Base-by-base conservation (phyloP, 352 stramenopile species). In the Globisporangium recalcitrans region DNA sequence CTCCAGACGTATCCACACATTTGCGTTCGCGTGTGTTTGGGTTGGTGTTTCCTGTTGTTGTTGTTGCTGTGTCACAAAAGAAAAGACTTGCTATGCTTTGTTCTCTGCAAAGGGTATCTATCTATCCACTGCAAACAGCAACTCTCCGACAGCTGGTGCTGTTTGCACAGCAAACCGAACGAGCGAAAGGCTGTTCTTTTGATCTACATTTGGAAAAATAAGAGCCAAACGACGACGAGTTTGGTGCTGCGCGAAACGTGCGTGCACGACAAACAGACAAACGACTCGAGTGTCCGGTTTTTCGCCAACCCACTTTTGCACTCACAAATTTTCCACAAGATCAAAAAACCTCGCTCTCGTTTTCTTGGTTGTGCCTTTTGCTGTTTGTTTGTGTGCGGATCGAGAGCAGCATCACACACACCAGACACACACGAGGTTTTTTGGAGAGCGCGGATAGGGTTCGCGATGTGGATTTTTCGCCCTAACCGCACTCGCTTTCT, bases 1-100 rank as follows among this genome's bases (percentile, higher is more conserved):
- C 58, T 63, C 58, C 26, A 47, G 58, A 63, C 58, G 47, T 63
- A 63, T 63, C 34, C 47, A 58, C 58, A 42, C 31, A 42, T 7
- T 52, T 52, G 36, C 7, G 36, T 44, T 14, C 10, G 36, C n/a
- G 14, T 44, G 36, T 42, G 19, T 42, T 27, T 19, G 32, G 4
- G 14, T 16, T n/a, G 9, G n/a, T n/a, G n/a, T n/a, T 21, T 32
- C 29, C 32, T 52, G 24, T 4, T 31, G 27, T 53, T 53, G 47
- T 29, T 32, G 11, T 22, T 21, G 34, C 14, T 42, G 34, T n/a
- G 34, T n/a, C 14, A 38, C 32, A 38, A 9, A 14, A 38, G 14
- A 13, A 38, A 38, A 11, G 3, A 16, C 10, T 40, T 38, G 10
- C 14, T 38, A 10, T 38, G 13, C n/a, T 21, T 21, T 44, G 14